Evolutionary conservation across 176 grass and related monocot genomes (phyloP).

Genomic region (Luzula sylvatica): DNA sequence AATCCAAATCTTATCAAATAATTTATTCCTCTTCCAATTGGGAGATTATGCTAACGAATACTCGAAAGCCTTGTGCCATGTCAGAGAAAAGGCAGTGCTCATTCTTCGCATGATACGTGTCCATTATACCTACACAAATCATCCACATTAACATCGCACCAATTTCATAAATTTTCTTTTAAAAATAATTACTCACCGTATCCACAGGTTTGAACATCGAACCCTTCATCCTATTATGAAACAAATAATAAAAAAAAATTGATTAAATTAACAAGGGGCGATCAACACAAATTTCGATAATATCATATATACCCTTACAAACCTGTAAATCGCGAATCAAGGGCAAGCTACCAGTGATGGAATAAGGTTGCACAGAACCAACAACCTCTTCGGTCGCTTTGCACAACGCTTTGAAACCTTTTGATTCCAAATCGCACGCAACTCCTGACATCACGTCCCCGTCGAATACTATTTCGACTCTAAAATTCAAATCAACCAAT

Average conservation of each 20-base stretch:
- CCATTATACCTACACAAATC: conserved; percentile 52
- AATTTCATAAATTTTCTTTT: no score
- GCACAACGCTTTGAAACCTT: conserved; percentile 65
- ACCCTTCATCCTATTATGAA: conserved; percentile 85
- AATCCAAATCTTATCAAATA: neutral
- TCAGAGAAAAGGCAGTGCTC: conserved; percentile 90
- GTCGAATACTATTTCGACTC: conserved; percentile 59
- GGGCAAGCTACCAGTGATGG: conserved; percentile 81
- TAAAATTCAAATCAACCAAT: conserved; percentile 11
- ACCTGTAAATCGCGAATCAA: conserved; percentile 95
- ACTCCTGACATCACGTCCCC: conserved; percentile 76
- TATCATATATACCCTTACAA: neutral
- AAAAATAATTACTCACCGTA: conserved; percentile 71
- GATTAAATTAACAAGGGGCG: conserved; percentile 21
- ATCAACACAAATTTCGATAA: neutral
- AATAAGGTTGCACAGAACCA: conserved; percentile 72
- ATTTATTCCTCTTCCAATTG: conserved; percentile 49
- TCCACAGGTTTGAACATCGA: conserved; percentile 92
- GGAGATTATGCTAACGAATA: conserved; percentile 91
- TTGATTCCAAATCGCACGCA: conserved; percentile 74
- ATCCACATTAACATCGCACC: neutral
- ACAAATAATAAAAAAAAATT: conserved; percentile 9
- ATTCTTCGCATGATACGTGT: conserved; percentile 85
- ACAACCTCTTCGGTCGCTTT: conserved; percentile 88
- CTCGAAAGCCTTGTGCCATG: conserved; percentile 73